phyloP scores from a whole-genome alignment of 2,329 filamentous ascomycete species.

The Fusarium tricinctum region DNA sequence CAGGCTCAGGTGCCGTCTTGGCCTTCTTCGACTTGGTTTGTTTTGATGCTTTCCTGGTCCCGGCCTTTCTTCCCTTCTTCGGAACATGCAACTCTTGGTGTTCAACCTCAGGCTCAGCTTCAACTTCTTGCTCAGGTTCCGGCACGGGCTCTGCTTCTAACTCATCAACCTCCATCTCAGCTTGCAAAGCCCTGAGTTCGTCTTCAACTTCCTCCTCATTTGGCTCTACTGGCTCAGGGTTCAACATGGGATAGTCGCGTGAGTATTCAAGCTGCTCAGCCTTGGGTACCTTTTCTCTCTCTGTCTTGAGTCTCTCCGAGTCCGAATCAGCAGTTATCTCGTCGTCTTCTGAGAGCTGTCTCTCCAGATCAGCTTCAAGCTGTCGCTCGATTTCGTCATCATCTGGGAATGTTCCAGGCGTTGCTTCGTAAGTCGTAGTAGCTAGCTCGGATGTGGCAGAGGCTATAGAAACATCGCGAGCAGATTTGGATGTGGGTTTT shows the following conservation, averaged over 20 bases:
- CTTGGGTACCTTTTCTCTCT: slow-evolving; percentile 49
- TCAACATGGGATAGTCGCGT: slow-evolving; percentile 66
- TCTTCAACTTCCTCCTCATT: slow-evolving; percentile 66
- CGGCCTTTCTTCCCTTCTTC: slow-evolving; percentile 69
- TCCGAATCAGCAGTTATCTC: slow-evolving; percentile 63
- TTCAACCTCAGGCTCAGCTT: slow-evolving; percentile 31
- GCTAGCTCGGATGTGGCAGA: slow-evolving; percentile 68
- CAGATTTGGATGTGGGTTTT: slow-evolving; percentile 58
- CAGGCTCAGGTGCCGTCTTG: slow-evolving; percentile 53
- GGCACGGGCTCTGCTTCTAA: slow-evolving; percentile 19
- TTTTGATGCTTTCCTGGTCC: slow-evolving; percentile 66
- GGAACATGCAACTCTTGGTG: slow-evolving; percentile 60
- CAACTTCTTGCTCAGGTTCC: slow-evolving; percentile 27
- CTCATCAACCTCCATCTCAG: slow-evolving; percentile 61
- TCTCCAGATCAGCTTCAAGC: slow-evolving; percentile 74
- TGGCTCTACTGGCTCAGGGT: slow-evolving; percentile 60
- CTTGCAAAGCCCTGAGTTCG: slow-evolving; percentile 64
- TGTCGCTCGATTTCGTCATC: slow-evolving; percentile 77
- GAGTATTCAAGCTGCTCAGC: slow-evolving; percentile 50
- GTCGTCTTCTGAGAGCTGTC: slow-evolving; percentile 68
- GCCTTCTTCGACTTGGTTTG: slow-evolving; percentile 63
- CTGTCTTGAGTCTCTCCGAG: slow-evolving; percentile 58
- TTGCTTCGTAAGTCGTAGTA: slow-evolving; percentile 59
- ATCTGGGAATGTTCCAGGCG: slow-evolving; percentile 63
- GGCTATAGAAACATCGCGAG: slow-evolving; percentile 59